Evolutionary conservation across 768 basidiomycete species (phyloP), one percentile per base, ranked within the genome.

Genomic region (Hygrophoropsis aurantiaca): DNA sequence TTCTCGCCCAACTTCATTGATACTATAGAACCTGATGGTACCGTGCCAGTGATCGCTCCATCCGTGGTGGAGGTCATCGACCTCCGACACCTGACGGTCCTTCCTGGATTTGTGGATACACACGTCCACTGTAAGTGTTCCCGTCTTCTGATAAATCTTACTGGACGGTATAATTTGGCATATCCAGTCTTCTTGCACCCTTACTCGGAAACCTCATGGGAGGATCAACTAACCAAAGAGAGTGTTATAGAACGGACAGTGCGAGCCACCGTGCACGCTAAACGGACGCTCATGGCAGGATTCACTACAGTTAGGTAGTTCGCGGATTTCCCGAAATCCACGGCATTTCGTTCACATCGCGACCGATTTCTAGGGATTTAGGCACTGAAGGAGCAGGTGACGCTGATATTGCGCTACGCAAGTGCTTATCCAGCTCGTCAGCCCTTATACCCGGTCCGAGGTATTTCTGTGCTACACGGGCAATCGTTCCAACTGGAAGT

Each of bases 321-420:
- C 20, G 11, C 19, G 23, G 11, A 26, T 42, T 5, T 46, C 2
- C 7, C 6, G 13, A 15, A 47, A 18, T 21, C 33, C 30, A 20
- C 23, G 47, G 8, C 9, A 20, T 33, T 7, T 33, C 40, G 21
- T 36, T 16, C 30, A 15, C 23, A 23, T 8, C 35, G n/a, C 20
- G 37, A 11, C 20, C 21, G 19, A 32, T 35, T 40, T 33, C 25
- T 56, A 82, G 82, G 25, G 83, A 85, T 55, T 68, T 85, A 5
- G 83, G 84, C n/a, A 84, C 83, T 1, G 83, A 85, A 58, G 83
- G 82, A 2, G 81, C 82, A 1, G 74, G 66, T 20, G 83, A 84
- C 55, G 80, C 82, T 15, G 82, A 85, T 54, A 64, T 84, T 11
- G 68, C 73, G 0, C 65, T 85, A 30, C 71, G 81, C 16, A 79